Base-by-base conservation (phyloP, 495 filamentous ascomycete species). In the Wilcoxina mikolae region DNA sequence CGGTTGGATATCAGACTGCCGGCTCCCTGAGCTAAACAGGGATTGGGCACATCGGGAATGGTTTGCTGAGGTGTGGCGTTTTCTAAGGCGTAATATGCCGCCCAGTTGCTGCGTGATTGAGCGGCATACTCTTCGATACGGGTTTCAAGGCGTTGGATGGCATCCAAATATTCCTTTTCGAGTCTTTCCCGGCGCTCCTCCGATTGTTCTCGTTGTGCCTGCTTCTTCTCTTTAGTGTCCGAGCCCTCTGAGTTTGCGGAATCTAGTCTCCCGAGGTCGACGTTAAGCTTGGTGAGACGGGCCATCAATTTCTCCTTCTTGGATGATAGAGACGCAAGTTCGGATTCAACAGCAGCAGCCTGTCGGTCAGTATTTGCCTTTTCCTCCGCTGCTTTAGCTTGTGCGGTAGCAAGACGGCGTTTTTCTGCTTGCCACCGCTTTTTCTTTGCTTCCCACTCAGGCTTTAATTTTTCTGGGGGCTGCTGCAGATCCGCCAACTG, bases 371-470 rank as follows among this genome's bases (percentile, higher is more conserved):
- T 62, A 4, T 60, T 59, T 31, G 56, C 56, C 26, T 62, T 65
- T n/a, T 51, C 63, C 39, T 66, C 53, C 17, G 55, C 50, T 10
- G 59, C 63, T 56, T 59, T 51, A 43, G 39, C 61, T 24, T 65
- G 58, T 28, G 56, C 59, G 28, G 49, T 43, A 12, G 49, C 39
- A 12, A 66, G 62, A 17, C 56, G 49, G 11, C 33, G 28, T 22
- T 52, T 52, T 26, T 52, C 49, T 18, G 49, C 49, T n/a, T 52
- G 49, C 59, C 62, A 66, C 7, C 51, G 38, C 31, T 54, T 57
- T 52, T 66, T 65, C 23, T 66, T 66, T 18, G 55, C 59, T 28
- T 63, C 58, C 63, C 59, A 66, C 24, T 65, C 59, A 3, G 63
- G 50, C 50, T 66, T 60, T 46, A 66, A 53, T 23, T 53, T 58